A percentile compares a stretch with the other conserved stretches of the same genome.
Evolutionary conservation across 2,329 filamentous ascomycete species (phyloP).

Genomic region (Sporothrix humicola): DNA sequence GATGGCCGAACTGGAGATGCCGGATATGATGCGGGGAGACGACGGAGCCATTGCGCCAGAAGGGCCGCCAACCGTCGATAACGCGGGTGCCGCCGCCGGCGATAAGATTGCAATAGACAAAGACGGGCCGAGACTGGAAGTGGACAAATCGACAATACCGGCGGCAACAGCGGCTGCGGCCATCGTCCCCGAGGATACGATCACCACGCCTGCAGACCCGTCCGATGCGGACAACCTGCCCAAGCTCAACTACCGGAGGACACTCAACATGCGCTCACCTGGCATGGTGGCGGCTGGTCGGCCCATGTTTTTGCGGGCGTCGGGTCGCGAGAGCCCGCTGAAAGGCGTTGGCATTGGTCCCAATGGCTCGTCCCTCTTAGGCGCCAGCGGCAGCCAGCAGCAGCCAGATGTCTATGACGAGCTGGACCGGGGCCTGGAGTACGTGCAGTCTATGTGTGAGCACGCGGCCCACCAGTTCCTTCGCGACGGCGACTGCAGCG

Average conservation of each 20-base stretch:
- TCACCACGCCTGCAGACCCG: neutral
- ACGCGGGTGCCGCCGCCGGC: too few relatives aligned
- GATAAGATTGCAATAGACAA: neutral
- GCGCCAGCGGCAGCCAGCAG: constrained; percentile 38
- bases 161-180: neutral
- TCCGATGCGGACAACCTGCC: constrained; percentile 42
- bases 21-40: constrained; percentile 54
- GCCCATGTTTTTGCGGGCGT: constrained; percentile 41
- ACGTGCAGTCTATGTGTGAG: constrained; percentile 81
- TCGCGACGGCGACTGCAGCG: constrained; percentile 82
- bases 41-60: constrained; percentile 31
- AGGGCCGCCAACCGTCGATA: neutral
- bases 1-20: constrained; percentile 64
- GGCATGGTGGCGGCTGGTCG: constrained; percentile 41
- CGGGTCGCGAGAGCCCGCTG: constrained; percentile 27
- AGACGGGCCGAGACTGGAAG: constrained; percentile 5
- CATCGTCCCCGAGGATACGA: too few relatives aligned
- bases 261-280: constrained; percentile 48
- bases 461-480: constrained; percentile 86
- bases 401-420: constrained; percentile 67
- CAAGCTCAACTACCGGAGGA: constrained; percentile 48
- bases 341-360: neutral
- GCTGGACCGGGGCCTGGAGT: constrained; percentile 78
- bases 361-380: neutral
- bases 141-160: neutral